Base-by-base conservation (phyloP, 495 filamentous ascomycete species). In the Chaetomium cochliodes region DNA sequence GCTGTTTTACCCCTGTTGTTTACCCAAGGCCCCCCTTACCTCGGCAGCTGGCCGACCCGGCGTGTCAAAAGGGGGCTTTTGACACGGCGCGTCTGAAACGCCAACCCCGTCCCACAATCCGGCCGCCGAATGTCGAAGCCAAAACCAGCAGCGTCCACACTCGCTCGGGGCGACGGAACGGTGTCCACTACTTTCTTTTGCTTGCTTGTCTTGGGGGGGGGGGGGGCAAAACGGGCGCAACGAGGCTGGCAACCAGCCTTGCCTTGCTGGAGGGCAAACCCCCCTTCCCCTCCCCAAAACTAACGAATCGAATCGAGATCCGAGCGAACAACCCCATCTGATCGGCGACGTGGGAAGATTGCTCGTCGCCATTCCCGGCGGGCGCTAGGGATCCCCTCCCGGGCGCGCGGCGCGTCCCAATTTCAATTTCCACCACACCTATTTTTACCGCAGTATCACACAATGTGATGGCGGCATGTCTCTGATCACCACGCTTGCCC, bases 21-120 rank as follows among this genome's bases (percentile, higher is more conserved):
- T 66, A 67, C 61, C 44, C 28, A 15, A 33, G n/a, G n/a, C n/a
- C n/a, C 51, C 52, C 51, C 22, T 62, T 54, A 33, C 42, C 47
- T 65, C 66, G 59, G 63, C 56, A 50, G 11, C 18, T 44, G 42
- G 58, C 59, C 57, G 58, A 56, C 47, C 66, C 58, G 33, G 66
- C 51, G 58, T 68, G 58, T 65, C 66, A 65, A 64, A 51, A 49
- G 30, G 37, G 5, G 57, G 61, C 44, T 33, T 33, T 33, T 47
- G 37, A 23, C 49, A 23, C 57, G 25, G 47, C 54, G 54, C 46
- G 39, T 41, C 62, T 67, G 65, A 67, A 67, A 61, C 61, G 30
- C 50, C 53, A 59, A 65, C 18, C 47, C 28, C 30, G 52, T 47
- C 58, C 9, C 42, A 47, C 37, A n/a, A 52, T 20, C 13, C 54